Evolutionary conservation across 169 alveolate genomes (phyloP), one percentile per base, ranked within the genome.

Genomic region (Cyclospora cayetanensis): DNA sequence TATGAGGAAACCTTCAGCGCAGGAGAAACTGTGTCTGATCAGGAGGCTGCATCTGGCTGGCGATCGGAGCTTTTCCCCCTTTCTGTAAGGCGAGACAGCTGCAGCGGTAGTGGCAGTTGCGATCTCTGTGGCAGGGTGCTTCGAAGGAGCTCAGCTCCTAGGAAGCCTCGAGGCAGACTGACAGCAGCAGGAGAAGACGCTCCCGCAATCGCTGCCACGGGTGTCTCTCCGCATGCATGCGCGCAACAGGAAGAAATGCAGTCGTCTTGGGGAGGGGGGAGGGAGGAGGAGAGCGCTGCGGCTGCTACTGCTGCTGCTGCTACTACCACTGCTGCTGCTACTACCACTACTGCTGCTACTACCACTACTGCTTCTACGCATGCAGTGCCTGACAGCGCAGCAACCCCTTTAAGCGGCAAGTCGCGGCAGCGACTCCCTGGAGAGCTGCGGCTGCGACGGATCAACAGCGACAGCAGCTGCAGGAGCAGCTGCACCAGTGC

Each of bases 391-490:
- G n/a, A 46, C 60, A 46, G 60, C 29, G 43, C 86, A 9, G 42
- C 86, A 37, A 39, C 15, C 86, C 68, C 80, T 5, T 41, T 46
- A n/a, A 31, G 84, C 60, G n/a, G 84, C 84, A 72, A 37, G 35
- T 11, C 15, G 60, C 84, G 20, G 18, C 84, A 39, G 25, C 39
- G 86, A 20, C 41, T 42, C 86, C 1, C 37, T 22, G 39, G 52
- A 9, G 86, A 76, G 66, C 7, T 43, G 42, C 41, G 4, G 42
- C 25, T 1, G 29, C 60, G 46, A 1, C 41, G 86, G 25, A 63
- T 63, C 25, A 43, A 53, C 66, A 76, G 86, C 86, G 66, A 43
- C 46, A 42, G 86, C 86, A 76, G 66, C 86, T 76, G 86, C 86
- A 43, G 63, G 68, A 76, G 86, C 86, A 76, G 86, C 41, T 22